Base-by-base conservation (phyloP, 1,284 basidiomycete species). In the Moesziomyces sp. region DNA sequence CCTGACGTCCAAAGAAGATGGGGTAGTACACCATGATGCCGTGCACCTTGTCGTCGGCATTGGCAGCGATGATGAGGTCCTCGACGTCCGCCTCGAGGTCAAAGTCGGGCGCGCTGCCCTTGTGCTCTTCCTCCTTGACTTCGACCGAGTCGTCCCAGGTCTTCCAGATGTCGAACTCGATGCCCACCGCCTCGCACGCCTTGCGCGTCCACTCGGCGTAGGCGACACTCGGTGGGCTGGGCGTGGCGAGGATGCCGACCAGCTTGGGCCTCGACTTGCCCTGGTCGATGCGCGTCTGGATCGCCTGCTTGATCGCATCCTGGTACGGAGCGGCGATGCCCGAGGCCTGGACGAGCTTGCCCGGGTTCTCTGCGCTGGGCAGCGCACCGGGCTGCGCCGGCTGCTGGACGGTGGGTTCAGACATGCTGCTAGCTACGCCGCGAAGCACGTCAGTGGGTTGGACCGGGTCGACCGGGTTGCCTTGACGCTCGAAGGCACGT, bases 151-250 rank as follows among this genome's bases (percentile, higher is more conserved):
- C 78, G 43, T 83, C 81, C 81, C 81, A 83, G 9, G 82, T 83
- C 68, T 79, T 80, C 81, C 82, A 83, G 52, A 83, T 83, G 30
- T 93, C 90, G 84, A 94, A 98, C 56, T 91, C 89, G 66, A 98
- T 90, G 0, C 94, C 94, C 42, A 97, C 88, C 45, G 90, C 90
- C 58, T 92, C 89, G 85, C 95, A 98, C 67, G 95, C 93, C 81
- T 91, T 94, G 84, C 88, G 89, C 45, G 96, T 98, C 85, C 97
- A 98, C 75, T 95, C 92, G 18, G 96, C 93, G 82, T 99, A 99
- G 71, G 89, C 91, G 80, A 89, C 90, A 81, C 94, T 96, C 1
- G 96, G 94, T 4, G 90, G 90, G 49, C 91, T 91, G 0, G 90
- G 89, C 1, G 94, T 97, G 1, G 93, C 91, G 26, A 99, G 88